Base-by-base conservation (phyloP, 257 asterid genomes). In the Solanum sejunctum region DNA sequence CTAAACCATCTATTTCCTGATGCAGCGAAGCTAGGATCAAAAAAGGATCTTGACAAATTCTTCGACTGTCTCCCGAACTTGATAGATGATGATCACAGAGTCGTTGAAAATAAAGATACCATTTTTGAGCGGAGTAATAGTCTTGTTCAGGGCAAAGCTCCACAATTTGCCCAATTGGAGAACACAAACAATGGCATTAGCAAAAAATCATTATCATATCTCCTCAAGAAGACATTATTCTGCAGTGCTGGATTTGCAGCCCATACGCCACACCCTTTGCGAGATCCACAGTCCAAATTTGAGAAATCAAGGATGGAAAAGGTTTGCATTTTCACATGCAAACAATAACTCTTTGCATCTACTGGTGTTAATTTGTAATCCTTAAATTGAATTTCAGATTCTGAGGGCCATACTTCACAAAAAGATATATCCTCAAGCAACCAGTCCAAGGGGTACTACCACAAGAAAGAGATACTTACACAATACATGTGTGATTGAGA, bases 251-350 rank as follows among this genome's bases (percentile, higher is more conserved):
- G 92, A 54, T 87, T 91, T 83, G 55, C 26, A 45, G 84, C 87
- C 2, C 69, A 81, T 77, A 91, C 92, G 7, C 66, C 82, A 55
- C 92, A 91, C 12, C 56, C 82, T 23, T 80, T 90, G 2, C 87
- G 87, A 54, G 94, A 92, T 85, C 93, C 90, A 5, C 93, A 94
- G 72, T 82, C 88, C 6, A 91, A 84, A 64, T 41, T 89, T 86
- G 92, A 91, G 60, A 90, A 86, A 47, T 93, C 98, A 45, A 93
- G 89, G 84, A 72, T 94, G 89, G 97, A 93, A 28, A 92, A 93
- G 99, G 98, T 95, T 4, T 64, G 82, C 72, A 72, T 45, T 72
- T 45, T 8, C 72, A 28, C 8, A 72, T 41, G 55, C 58, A 72
- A 72, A 7, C 28, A 45, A 21, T 69, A 8, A 69, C 32, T 36